These are phyloP conservation scores for Sclerotinia spermophila DNA, from an alignment of 2,329 filamentous ascomycete species.

Conservation along the genomic window DNA sequence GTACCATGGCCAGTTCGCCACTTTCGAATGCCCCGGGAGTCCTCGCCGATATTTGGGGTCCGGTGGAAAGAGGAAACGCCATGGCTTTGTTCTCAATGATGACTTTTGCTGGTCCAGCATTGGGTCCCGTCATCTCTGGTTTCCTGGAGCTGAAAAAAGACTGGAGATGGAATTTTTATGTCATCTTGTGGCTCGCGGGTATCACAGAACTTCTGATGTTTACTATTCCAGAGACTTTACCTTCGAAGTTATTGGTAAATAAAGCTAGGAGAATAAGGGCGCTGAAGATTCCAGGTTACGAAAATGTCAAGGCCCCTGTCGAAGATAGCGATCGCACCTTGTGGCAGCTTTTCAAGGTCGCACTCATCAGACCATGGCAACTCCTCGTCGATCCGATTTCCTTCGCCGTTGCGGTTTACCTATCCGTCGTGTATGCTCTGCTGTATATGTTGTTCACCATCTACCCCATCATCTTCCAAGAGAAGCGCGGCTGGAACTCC, in stretches of 20 bases:
- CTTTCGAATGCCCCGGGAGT: constrained; percentile 61
- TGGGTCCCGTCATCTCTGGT: constrained; percentile 47
- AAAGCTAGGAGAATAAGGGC: constrained; percentile 52
- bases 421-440: constrained; percentile 48
- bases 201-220: constrained; percentile 46
- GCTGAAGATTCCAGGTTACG: constrained; percentile 48
- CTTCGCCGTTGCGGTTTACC: constrained; percentile 77
- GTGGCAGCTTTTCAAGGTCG: constrained; percentile 64
- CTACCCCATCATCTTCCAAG: constrained; percentile 34
- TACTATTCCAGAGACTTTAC: constrained; percentile 56
- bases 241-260: constrained; percentile 48
- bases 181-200: constrained; percentile 44
- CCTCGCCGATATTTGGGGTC: constrained; percentile 58
- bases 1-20: constrained; percentile 57
- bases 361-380: constrained; percentile 84
- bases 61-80: constrained; percentile 53
- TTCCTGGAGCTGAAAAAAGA: constrained; percentile 52
- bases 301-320: constrained; percentile 54
- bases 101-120: constrained; percentile 55
- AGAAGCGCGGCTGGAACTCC: constrained; percentile 43
- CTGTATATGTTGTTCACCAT: constrained; percentile 37
- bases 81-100: constrained; percentile 62
- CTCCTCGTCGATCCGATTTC: constrained; percentile 86
- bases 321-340: constrained; percentile 55
- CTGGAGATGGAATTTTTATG: constrained; percentile 54